Conservation (phyloP, 768 basidiomycete genomes). For the Inosperma sp. region DNA sequence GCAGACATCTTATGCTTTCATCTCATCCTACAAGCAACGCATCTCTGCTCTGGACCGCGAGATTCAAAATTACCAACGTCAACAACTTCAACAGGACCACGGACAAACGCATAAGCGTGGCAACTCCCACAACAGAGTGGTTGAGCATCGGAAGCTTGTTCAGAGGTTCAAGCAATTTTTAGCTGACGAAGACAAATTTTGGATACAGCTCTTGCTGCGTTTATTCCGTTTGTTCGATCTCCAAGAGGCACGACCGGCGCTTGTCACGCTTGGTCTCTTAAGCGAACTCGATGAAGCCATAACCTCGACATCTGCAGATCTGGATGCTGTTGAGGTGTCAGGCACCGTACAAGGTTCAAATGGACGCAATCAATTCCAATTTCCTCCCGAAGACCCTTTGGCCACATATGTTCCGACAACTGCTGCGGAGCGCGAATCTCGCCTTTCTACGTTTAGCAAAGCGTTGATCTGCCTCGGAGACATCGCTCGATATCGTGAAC, state of each 20-base stretch:
- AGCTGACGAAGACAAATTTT: conserved; percentile 87
- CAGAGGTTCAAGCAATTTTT: conserved; percentile 90
- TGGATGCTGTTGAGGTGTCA: conserved; percentile 18
- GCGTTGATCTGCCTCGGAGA: conserved; percentile 90
- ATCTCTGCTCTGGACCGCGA: conserved; percentile 63
- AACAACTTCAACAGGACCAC: conserved; percentile 33
- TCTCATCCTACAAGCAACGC: conserved; percentile 74
- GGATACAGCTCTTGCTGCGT: conserved; percentile 73
- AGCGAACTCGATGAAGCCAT: conserved; percentile 34
- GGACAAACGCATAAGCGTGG: conserved; percentile 22
- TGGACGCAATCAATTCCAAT: conserved; percentile 57
- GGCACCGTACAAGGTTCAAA: no score
- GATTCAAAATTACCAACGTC: conserved; percentile 38
- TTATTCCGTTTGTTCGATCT: conserved; percentile 68
- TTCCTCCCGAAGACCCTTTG: conserved; percentile 52
- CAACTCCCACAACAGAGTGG: conserved; percentile 49
- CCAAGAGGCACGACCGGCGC: conserved; percentile 55
- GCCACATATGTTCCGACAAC: conserved; percentile 37
- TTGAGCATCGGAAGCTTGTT: conserved; percentile 81
- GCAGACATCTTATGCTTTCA: conserved; percentile 85
- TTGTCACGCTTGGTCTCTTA: conserved; percentile 55
- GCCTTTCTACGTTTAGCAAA: conserved; percentile 79
- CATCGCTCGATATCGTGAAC: conserved; percentile 88
- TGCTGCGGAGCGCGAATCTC: conserved; percentile 50
- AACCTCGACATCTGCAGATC: conserved; percentile 16